Conservation (phyloP, 169 alveolate genomes). For the Eimeria sp. region DNA sequence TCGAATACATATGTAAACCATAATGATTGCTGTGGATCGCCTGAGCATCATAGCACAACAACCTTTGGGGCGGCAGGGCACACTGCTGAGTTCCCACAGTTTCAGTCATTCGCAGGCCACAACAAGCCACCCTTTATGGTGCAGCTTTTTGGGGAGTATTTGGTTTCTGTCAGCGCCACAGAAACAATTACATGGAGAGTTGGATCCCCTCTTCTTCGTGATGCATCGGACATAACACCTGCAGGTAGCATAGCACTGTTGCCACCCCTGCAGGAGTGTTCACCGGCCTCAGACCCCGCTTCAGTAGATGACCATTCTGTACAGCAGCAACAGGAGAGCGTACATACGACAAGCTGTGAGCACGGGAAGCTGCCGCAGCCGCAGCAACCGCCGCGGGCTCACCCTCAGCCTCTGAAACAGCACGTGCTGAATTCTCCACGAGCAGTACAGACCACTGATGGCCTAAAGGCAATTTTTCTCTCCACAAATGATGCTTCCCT, state of each 20-base stretch:
- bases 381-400: constrained; percentile 37
- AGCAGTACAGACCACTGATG: not conserved
- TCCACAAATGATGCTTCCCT: not conserved
- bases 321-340: not conserved
- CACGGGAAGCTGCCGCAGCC: constrained; percentile 45
- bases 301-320: not conserved
- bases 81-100: constrained; percentile 47
- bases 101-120: constrained; percentile 81
- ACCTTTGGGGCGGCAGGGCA: constrained; percentile 7
- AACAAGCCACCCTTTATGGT: constrained; percentile 72
- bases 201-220: constrained; percentile 28
- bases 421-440: not conserved
- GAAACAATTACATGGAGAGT: constrained; percentile 79
- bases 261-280: not conserved
- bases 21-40: not conserved
- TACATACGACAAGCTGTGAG: not conserved
- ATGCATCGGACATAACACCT: constrained; percentile 33
- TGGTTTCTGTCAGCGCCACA: constrained; percentile 77
- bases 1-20: not conserved
- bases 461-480: not conserved
- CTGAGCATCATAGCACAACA: not conserved
- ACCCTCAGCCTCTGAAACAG: constrained; percentile 17
- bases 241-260: not conserved
- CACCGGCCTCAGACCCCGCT: not conserved
- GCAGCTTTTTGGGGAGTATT: constrained; percentile 63